Evolutionary conservation across 257 asterid genomes (phyloP).

Genomic region (Plectranthus barbatus): DNA sequence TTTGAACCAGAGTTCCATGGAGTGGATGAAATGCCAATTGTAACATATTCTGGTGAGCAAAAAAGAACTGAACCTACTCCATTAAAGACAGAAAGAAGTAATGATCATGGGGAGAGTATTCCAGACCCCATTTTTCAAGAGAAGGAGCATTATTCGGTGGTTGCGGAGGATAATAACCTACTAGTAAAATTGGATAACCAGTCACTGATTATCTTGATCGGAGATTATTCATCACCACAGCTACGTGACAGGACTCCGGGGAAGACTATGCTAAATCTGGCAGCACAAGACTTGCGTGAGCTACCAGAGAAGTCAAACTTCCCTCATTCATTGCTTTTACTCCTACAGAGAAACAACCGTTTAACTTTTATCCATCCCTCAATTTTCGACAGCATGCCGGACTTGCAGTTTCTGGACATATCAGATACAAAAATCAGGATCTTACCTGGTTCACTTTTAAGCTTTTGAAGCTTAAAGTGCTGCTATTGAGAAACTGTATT

Average conservation of each 20-base stretch:
- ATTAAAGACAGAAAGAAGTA: background rate
- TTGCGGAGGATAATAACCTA: background rate
- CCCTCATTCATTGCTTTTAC: conserved; percentile 7
- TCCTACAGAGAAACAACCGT: conserved; percentile 22
- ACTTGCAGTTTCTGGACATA: conserved; percentile 17
- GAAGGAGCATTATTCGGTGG: background rate
- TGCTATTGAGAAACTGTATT: conserved; percentile 15
- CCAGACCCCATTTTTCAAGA: background rate
- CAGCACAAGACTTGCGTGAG: background rate
- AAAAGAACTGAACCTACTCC: background rate
- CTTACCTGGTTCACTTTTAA: conserved; percentile 18
- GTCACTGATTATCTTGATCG: background rate
- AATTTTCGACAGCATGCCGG: conserved; percentile 11
- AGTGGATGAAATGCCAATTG: too few relatives aligned
- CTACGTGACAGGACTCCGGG: background rate
- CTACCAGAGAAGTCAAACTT: conserved; percentile 7
- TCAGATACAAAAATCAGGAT: conserved; percentile 20
- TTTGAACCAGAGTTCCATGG: too few relatives aligned
- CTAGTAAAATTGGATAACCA: conserved; percentile 6
- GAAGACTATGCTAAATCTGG: conserved; percentile 1
- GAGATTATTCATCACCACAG: background rate
- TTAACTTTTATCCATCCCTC: conserved; percentile 12
- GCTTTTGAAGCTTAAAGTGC: conserved; percentile 16
- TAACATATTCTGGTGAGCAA: too few relatives aligned
- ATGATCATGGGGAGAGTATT: background rate